phyloP scores from a whole-genome alignment of 352 stramenopile genomes.

The Globisporangium yorkense region DNA sequence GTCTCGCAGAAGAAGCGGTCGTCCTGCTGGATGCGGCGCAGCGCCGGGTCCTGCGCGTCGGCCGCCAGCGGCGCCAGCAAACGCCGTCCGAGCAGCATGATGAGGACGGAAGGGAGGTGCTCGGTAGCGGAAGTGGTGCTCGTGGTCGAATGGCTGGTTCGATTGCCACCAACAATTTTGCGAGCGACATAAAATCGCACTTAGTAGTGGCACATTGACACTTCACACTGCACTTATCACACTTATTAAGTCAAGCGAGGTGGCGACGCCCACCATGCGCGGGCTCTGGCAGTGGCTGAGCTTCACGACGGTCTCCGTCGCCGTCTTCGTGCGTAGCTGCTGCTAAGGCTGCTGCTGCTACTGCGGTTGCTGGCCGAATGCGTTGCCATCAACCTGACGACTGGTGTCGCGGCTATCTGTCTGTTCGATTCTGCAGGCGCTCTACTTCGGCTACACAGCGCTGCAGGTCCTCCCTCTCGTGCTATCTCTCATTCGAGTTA shows the following conservation, averaged over 20 bases:
- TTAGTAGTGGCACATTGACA: too few species aligned
- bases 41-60: constrained; percentile 12
- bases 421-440: constrained; percentile 19
- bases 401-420: background rate
- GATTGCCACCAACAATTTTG: background rate
- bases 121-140: background rate
- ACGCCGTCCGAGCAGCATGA: constrained; percentile 48
- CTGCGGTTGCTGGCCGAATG: background rate
- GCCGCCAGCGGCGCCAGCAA: constrained; percentile 30
- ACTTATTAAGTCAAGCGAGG: too few species aligned
- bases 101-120: background rate
- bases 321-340: constrained; percentile 43
- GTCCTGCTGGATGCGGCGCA: constrained; percentile 26
- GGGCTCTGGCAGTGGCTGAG: constrained; percentile 36
- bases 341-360: background rate
- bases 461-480: constrained; percentile 24
- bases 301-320: constrained; percentile 52
- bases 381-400: background rate
- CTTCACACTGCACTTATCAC: too few species aligned
- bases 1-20: constrained; percentile 71
- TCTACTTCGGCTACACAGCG: constrained; percentile 53
- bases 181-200: too few species aligned
- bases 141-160: background rate
- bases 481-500: too few species aligned
- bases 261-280: constrained; percentile 6